Base-by-base conservation (phyloP, 176 grass and related monocot genomes). In the Areca catechu region DNA sequence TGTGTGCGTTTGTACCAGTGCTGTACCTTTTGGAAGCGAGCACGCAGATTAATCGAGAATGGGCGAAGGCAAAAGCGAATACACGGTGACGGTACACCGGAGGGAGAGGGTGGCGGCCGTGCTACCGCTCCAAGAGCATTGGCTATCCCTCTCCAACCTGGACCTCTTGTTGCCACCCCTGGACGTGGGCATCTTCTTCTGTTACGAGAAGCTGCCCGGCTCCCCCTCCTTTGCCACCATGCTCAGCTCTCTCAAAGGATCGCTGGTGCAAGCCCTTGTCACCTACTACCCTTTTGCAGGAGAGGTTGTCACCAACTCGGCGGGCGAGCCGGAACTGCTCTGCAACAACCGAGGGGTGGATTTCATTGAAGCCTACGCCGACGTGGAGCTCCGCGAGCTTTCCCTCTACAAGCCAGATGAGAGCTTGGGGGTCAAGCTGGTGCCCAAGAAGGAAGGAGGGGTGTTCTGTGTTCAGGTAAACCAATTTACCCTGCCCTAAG, bases 141-240 rank as follows among this genome's bases (percentile, higher is more conserved):
- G 57, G 22, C 18, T 78, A 3, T 2, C 34, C 34, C 9, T 43
- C 10, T 43, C 34, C 9, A 43, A 43, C 34, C 34, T 43, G 3
- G 81, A 90, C 71, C 77, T 90, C 21, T 18, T 90, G 7, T 65
- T 85, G 5, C 86, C 86, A 1, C 65, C 78, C 22, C 15, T 85
- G 18, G 66, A 81, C 29, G 78, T 85, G 53, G 63, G 78, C 56
- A 67, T 90, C 69, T 90, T 90, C 78, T 82, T 90, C 74, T 90
- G 86, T 74, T 90, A 81, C 64, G 22, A 3, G 24, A 75, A 66
- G 17, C 72, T 60, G 19, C 58, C 60, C 51, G 68, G 25, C 79
- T 4, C 22, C 67, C 16, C 21, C 66, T 23, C 37, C 51, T 82
- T 54, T 21, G 58, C 25, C 1, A 29, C 59, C 15, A 67, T 63